Conservation (phyloP, 2,329 filamentous ascomycete genomes). For the Ambrosiella cleistominuta region DNA sequence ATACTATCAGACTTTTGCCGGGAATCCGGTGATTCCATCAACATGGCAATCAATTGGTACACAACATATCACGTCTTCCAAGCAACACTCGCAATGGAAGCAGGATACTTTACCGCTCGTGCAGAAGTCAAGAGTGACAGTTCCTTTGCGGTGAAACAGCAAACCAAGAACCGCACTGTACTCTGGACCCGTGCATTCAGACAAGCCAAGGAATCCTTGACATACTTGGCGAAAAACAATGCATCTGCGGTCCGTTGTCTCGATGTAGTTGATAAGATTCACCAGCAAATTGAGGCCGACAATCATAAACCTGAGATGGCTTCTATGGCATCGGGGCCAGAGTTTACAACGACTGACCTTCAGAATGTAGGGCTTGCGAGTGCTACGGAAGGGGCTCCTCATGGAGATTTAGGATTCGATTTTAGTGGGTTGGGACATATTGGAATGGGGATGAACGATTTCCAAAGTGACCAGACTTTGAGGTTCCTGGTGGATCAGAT, state of each 20-base stretch:
- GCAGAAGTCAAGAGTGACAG: background rate
- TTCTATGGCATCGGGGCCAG: background rate
- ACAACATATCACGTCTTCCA: conserved; percentile 28
- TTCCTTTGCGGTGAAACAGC: background rate
- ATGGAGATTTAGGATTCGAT: background rate
- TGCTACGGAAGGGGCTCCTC: background rate
- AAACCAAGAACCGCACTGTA: background rate
- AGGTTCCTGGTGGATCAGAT: conserved; percentile 6
- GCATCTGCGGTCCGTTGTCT: conserved; percentile 4
- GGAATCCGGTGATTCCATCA: conserved; percentile 16
- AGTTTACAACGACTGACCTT: background rate
- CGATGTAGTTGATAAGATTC: conserved; percentile 4
- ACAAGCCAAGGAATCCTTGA: background rate
- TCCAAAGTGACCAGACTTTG: conserved; percentile 5
- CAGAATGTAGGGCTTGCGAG: background rate
- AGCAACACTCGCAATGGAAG: conserved; percentile 24
- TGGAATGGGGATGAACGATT: background rate
- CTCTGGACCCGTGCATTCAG: background rate
- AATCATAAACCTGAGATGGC: background rate
- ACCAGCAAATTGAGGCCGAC: background rate
- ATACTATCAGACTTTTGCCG: conserved; percentile 23
- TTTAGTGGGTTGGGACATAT: background rate
- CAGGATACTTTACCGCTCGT: conserved; percentile 11
- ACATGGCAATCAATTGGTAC: conserved; percentile 25
- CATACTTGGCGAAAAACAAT: conserved; percentile 1